phyloP scores from a whole-genome alignment of 2,329 filamentous ascomycete genomes.

The Aotearoamyces nothofagi region DNA sequence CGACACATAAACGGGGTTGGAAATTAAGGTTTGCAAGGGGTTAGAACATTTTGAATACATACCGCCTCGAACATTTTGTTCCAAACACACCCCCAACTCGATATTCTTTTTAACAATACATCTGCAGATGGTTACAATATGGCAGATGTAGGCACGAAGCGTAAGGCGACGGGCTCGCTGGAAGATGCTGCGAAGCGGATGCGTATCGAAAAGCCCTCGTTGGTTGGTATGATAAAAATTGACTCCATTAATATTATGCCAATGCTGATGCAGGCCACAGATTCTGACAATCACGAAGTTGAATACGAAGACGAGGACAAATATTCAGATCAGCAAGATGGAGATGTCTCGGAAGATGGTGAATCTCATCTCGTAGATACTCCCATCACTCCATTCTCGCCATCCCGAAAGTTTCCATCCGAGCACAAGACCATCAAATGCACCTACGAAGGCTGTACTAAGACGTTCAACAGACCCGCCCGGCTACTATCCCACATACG shows the following conservation, averaged over 20 bases:
- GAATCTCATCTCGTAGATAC: conserved; percentile 23
- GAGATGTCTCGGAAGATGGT: conserved; percentile 19
- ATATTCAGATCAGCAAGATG: conserved; percentile 19
- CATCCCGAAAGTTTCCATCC: conserved; percentile 42
- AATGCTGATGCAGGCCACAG: not conserved
- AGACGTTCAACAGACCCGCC: conserved; percentile 78
- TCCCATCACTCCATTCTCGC: conserved; percentile 33
- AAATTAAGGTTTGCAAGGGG: not conserved
- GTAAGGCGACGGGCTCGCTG: conserved; percentile 7
- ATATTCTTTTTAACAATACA: no score
- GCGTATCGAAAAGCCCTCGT: conserved; percentile 1
- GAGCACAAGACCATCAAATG: conserved; percentile 67
- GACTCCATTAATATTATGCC: conserved; percentile 1
- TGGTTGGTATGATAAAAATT: no score
- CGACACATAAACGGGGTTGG: no score
- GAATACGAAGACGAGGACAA: conserved; percentile 27
- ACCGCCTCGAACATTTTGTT: no score
- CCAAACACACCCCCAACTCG: no score
- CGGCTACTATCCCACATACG: conserved; percentile 67
- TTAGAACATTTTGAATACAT: no score
- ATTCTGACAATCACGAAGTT: conserved; percentile 11
- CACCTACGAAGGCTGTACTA: conserved; percentile 57
- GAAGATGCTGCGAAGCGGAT: not conserved
- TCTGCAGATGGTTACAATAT: no score
- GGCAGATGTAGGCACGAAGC: no score